These are phyloP conservation scores for Fragilaria crotonensis DNA, from an alignment of 108 stramenopile species.

Conservation along the genomic window DNA sequence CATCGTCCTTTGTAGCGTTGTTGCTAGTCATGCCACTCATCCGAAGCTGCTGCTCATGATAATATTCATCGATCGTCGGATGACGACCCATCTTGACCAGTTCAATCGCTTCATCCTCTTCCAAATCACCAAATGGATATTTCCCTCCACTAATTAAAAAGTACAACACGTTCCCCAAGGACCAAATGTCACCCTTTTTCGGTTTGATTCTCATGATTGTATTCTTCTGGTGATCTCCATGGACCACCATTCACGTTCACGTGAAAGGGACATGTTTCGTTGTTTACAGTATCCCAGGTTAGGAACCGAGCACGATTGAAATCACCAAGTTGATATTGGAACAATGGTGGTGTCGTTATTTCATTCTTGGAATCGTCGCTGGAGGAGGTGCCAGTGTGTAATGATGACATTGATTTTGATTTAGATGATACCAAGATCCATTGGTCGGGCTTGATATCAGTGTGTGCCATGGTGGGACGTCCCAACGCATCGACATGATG, in stretches of 20 bases:
- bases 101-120: slow-evolving; percentile 10
- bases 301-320: slow-evolving; percentile 72
- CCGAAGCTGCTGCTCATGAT: too few relatives aligned
- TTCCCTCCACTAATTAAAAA: slow-evolving; percentile 30
- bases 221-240: slow-evolving; percentile 64
- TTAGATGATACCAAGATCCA: too few relatives aligned
- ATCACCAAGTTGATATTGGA: slow-evolving; percentile 59
- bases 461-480: slow-evolving; percentile 50
- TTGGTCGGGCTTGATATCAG: slow-evolving; percentile 52
- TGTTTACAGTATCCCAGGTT: slow-evolving; percentile 20
- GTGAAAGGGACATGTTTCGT: slow-evolving; percentile 39
- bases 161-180: slow-evolving; percentile 62
- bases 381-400: too few relatives aligned
- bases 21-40: too few relatives aligned
- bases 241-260: slow-evolving; percentile 51
- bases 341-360: too few relatives aligned
- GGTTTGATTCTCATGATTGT: slow-evolving; percentile 34
- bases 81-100: slow-evolving; percentile 30
- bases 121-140: slow-evolving; percentile 4
- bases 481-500: slow-evolving; percentile 42
- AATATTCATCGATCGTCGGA: slow-evolving; percentile 20
- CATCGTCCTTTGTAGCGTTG: too few relatives aligned
- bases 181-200: slow-evolving; percentile 70
- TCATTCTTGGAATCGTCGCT: slow-evolving; percentile 49
- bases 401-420: too few relatives aligned